These are phyloP conservation scores for Pseudotsuga menziesii DNA, from an alignment of 75 land plant species.

Conservation along the genomic window DNA sequence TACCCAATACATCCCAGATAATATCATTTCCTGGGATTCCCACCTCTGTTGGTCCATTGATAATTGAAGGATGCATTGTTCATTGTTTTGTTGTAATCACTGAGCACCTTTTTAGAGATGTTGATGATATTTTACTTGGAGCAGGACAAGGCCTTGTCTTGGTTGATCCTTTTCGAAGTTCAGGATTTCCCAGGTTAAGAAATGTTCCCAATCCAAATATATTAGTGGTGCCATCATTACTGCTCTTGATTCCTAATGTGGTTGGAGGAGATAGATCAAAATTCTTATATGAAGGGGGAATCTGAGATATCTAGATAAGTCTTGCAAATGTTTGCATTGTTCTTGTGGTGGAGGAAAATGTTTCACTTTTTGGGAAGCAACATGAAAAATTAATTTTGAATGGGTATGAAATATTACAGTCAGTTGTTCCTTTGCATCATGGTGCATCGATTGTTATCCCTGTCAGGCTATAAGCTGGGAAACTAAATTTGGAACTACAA, in stretches of 20 bases:
- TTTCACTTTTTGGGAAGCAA: slow-evolving; percentile 77
- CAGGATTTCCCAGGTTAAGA: slow-evolving; percentile 53
- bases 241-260: slow-evolving; percentile 66
- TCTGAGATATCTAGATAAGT: slow-evolving; percentile 74
- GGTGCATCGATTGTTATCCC: slow-evolving; percentile 78
- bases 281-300: slow-evolving; percentile 92
- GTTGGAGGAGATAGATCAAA: slow-evolving; percentile 84
- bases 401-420: slow-evolving; percentile 46
- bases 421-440: slow-evolving; percentile 83
- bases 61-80: slow-evolving; percentile 83
- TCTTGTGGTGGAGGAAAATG: slow-evolving; percentile 82
- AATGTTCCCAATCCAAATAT: slow-evolving; percentile 57
- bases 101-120: slow-evolving; percentile 85
- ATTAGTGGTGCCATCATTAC: slow-evolving; percentile 71
- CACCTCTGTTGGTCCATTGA: slow-evolving; percentile 63
- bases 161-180: slow-evolving; percentile 82
- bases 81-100: slow-evolving; percentile 89
- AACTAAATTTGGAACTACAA: slow-evolving; percentile 51
- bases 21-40: slow-evolving; percentile 85
- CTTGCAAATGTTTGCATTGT: slow-evolving; percentile 87
- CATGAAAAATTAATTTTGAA: slow-evolving; percentile 76
- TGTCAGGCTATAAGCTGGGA: slow-evolving; percentile 76
- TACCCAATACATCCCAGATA: slow-evolving; percentile 66
- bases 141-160: slow-evolving; percentile 78
- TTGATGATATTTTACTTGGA: slow-evolving; percentile 66